A percentile compares a stretch with the other conserved stretches of the same genome.
Evolutionary conservation across 225 moss, liverwort and hornwort genomes (phyloP).

Genomic region (Physcomitrium patens): DNA sequence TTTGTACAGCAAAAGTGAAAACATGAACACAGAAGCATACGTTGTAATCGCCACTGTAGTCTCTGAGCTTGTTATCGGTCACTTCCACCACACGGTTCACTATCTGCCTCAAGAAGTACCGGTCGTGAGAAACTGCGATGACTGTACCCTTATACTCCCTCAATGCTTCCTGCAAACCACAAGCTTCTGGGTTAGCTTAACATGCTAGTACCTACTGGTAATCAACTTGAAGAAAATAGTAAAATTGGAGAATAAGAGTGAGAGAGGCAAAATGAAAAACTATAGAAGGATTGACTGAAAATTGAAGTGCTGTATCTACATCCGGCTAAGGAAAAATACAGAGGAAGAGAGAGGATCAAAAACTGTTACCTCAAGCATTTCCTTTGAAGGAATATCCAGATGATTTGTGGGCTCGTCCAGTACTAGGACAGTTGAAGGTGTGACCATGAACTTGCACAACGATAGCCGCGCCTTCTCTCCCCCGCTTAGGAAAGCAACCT

Average conservation of each 20-base stretch:
- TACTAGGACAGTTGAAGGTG: conserved; percentile 85
- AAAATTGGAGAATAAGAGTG: too few relatives aligned
- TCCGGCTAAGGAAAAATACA: too few relatives aligned
- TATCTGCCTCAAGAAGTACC: conserved; percentile 93
- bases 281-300: too few relatives aligned
- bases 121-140: conserved; percentile 93
- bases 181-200: neutral
- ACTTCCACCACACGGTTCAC: conserved; percentile 97
- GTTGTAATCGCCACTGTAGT: conserved; percentile 92
- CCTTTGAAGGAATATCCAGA: conserved; percentile 94
- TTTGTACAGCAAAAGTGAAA: neutral
- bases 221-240: too few relatives aligned
- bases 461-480: conserved; percentile 98
- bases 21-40: conserved; percentile 18
- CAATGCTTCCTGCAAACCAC: conserved; percentile 69
- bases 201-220: too few relatives aligned
- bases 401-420: conserved; percentile 98
- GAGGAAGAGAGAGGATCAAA: neutral
- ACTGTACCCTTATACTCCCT: conserved; percentile 90
- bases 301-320: too few relatives aligned
- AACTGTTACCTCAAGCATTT: conserved; percentile 80
- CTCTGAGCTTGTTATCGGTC: conserved; percentile 54
- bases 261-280: too few relatives aligned
- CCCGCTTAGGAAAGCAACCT: conserved; percentile 85
- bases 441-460: conserved; percentile 98